Base-by-base conservation (phyloP, 805 yeast genomes). In the Candida awuae region DNA sequence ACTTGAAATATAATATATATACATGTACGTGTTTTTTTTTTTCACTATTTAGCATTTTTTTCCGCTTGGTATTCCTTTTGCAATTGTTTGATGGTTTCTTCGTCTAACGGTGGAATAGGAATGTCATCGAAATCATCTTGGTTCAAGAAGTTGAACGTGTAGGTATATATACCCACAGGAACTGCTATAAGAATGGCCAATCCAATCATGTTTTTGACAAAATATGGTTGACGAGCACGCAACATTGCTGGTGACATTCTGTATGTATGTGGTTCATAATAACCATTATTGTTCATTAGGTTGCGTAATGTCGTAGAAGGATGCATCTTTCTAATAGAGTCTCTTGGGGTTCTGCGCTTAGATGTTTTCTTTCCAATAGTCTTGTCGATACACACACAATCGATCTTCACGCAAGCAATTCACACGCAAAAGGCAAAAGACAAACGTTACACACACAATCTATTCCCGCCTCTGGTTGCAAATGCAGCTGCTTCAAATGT, bases 201-300 rank as follows among this genome's bases (percentile, higher is more conserved):
- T 0, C 78, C 73, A 15, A 75, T 65, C 55, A 81, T 73, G 59
- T 88, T 90, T 52, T 70, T 76, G 72, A 78, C 75, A 63, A 87
- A 84, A 55, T 75, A 90, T 30, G 95, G 97, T 44, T 73, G 70
- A 60, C 97, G 75, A 34, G 95, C 96, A 48, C 97, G 71, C 49
- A 85, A 68, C 70, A 90, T 77, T 6, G 96, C 95, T 13, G 95
- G 95, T 1, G 96, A 84, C 90, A 87, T 87, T 55, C 69, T 69
- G 51, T 65, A 68, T 12, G 77, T 71, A 44, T 55, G 59, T 26
- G 68, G 70, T 57, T 70, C 69, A 46, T 58, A 59, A 43, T 63
- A 63, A 20, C 64, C 56, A 5, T 38, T 34, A 37, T 45, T 45
- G 38, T 50, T 51, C 15, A 53, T 37, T 37, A 54, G 53, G 25